These are phyloP conservation scores for Hysterium pulicare DNA, from an alignment of 2,329 filamentous ascomycete species.

Conservation along the genomic window DNA sequence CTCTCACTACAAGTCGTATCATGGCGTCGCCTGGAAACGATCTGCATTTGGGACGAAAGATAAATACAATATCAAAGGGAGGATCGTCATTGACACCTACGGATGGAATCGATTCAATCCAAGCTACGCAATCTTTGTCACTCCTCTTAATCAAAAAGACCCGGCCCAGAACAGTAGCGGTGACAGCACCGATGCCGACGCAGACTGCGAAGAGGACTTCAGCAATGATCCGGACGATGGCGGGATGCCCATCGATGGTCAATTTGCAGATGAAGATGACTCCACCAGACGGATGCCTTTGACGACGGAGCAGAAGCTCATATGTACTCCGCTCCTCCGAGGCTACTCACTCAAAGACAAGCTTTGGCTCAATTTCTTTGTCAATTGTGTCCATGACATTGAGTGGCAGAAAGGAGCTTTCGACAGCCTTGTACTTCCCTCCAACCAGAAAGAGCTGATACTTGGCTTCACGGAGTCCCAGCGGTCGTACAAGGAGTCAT, in stretches of 20 bases:
- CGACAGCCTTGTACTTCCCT: conserved; percentile 24
- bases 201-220: neutral
- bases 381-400: conserved; percentile 28
- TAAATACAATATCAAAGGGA: conserved; percentile 46
- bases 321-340: conserved; percentile 23
- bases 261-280: conserved; percentile 27
- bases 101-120: conserved; percentile 53
- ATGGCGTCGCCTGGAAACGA: conserved; percentile 42
- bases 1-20: conserved; percentile 50
- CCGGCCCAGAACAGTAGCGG: neutral
- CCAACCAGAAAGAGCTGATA: conserved; percentile 31
- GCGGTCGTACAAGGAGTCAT: conserved; percentile 19
- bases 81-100: conserved; percentile 52
- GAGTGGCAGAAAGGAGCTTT: conserved; percentile 29
- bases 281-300: conserved; percentile 13
- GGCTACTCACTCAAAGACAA: conserved; percentile 27
- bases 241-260: conserved; percentile 28
- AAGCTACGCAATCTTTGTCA: conserved; percentile 36
- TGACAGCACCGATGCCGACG: conserved; percentile 1
- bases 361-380: conserved; percentile 26
- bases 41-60: conserved; percentile 34
- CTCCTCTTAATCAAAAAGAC: conserved; percentile 33
- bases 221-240: conserved; percentile 13
- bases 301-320: conserved; percentile 25
- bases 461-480: conserved; percentile 30